Base-by-base conservation (phyloP, 306 rosid genomes). In the Coriaria nepalensis region DNA sequence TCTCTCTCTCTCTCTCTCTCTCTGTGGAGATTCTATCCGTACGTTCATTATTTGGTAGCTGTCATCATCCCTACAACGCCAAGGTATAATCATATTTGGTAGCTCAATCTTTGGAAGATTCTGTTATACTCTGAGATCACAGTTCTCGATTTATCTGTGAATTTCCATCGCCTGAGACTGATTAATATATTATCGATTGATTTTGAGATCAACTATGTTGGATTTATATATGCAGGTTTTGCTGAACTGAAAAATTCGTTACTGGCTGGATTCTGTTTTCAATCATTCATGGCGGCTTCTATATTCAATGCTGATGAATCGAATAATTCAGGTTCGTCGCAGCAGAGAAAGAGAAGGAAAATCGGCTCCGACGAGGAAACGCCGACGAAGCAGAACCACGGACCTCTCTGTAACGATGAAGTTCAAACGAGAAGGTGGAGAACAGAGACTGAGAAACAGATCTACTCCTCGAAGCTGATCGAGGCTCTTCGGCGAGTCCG, bases 401-500 rank as follows among this genome's bases (percentile, higher is more conserved):
- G 35, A 39, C 37, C 10, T 40, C 35, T 39, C 11, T 9, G 37
- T 5, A 8, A 57, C 4, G 39, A 47, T 47, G 2, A 20, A 20
- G n/a, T 37, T 50, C n/a, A 33, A 34, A 48, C 20, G n/a, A 58
- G 65, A 40, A 72, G 55, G 15, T 90, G 97, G 97, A 73, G 69
- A 69, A 84, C 97, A 53, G 66, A 78, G 2, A 13, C 64, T 0
- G 71, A 84, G 71, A 93, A 75, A 8, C 76, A 62, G 75, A 84
- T 70, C 82, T 90, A 90, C 72, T 74, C 84, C 43, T 48, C 73
- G 8, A 78, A 64, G 50, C 97, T 90, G 59, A 40, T 63, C 15
- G 67, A 69, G 43, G 87, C 92, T 5, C 77, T 90, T 53, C 72
- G 70, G 4, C 72, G 48, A 15, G 69, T 52, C 8, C 71, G 71